Evolutionary conservation across 257 asterid species (phyloP), one percentile per base, ranked within the genome.

Genomic region (Solanum corneliomulleri): DNA sequence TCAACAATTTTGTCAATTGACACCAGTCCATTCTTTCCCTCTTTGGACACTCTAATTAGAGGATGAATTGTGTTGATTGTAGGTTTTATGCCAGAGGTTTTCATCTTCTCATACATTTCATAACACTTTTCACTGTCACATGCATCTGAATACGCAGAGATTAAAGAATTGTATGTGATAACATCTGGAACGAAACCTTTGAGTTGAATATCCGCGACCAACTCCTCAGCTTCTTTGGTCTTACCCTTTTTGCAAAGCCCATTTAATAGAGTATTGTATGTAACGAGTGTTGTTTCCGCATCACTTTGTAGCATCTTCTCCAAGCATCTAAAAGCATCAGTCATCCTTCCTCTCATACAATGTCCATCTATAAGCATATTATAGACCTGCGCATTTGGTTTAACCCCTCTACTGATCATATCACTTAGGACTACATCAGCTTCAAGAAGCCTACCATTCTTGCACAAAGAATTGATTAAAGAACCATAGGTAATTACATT

Each of bases 81-180:
- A 56, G 99, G 98, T 89, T 87, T 89, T 80, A 96, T 81, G 76
- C 97, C 94, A 8, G 91, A 89, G 49, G 69, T 85, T 92, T 93
- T 95, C 95, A 96, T 91, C 88, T 90, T 91, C 75, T 92, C 94
- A 70, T 92, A 94, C 83, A 90, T 83, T 85, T 93, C 92, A 72
- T 93, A 84, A 89, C 93, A 93, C 90, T 93, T 95, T 16, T 86
- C 91, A 52, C 71, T 86, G 85, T 95, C 87, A 27, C 94, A 94
- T 41, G 91, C 89, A 85, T 31, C 78, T 37, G 95, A 89, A 90
- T 90, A 94, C 35, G 94, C 97, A 42, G 92, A 92, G 77, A 96
- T 90, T 85, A 96, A 90, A 82, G 95, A 91, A 90, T 96, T 94
- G 89, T 89, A 96, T 62, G 98, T 95, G 89, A 95, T 92, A 87